Conservation (phyloP, 2,329 filamentous ascomycete species). For the Microcyclospora tardicrescens region DNA sequence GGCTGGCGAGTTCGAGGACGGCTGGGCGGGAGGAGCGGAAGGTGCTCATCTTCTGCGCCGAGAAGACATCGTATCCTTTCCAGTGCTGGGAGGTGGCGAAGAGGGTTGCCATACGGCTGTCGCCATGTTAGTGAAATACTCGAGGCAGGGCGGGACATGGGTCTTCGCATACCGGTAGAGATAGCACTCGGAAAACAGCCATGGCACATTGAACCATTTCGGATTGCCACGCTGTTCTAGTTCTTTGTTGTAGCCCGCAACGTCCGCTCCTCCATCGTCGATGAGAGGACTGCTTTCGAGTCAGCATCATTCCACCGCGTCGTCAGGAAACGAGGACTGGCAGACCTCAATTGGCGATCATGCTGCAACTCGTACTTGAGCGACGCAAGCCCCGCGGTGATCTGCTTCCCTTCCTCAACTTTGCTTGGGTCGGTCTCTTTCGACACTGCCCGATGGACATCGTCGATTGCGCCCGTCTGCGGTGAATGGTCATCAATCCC, state of each 20-base stretch:
- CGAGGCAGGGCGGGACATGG: background rate
- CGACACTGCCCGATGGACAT: constrained; percentile 66
- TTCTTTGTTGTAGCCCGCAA: constrained; percentile 75
- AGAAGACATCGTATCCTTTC: constrained; percentile 83
- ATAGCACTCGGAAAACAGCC: constrained; percentile 91
- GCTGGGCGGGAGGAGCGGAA: constrained; percentile 85
- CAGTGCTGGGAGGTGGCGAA: constrained; percentile 70
- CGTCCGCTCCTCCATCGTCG: constrained; percentile 66
- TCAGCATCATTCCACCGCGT: background rate
- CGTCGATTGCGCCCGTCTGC: constrained; percentile 84
- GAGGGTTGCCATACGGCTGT: constrained; percentile 62
- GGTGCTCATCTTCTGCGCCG: constrained; percentile 77
- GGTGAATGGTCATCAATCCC: background rate
- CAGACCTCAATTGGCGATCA: constrained; percentile 63
- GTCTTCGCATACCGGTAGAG: constrained; percentile 55
- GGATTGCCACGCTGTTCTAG: constrained; percentile 59
- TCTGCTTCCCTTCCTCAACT: constrained; percentile 68
- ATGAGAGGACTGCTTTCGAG: constrained; percentile 46
- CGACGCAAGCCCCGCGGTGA: constrained; percentile 63
- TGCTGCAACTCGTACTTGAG: constrained; percentile 96
- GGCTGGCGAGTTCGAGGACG: constrained; percentile 66
- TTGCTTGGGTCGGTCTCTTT: constrained; percentile 49
- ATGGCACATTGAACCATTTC: constrained; percentile 72
- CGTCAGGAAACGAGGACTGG: constrained; percentile 1
- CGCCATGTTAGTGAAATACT: background rate